phyloP scores from a whole-genome alignment of 257 asterid species.

The Craterostigma plantagineum region DNA sequence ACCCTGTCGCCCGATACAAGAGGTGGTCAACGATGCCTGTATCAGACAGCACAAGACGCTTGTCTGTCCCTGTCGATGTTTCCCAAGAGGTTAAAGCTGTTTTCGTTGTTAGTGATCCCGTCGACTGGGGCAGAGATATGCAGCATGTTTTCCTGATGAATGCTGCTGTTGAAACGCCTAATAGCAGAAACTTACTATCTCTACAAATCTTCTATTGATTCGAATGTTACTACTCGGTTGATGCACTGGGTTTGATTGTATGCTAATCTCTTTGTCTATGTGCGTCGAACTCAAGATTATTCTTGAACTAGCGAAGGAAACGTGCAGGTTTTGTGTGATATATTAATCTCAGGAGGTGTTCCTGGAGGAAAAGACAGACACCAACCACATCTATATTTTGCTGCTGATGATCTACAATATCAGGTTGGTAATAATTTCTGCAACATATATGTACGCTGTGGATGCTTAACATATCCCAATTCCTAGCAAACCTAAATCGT shows the following conservation, averaged over 20 bases:
- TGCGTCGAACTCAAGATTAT: no score
- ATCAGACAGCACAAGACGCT: slow-evolving; percentile 2
- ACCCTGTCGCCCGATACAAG: slow-evolving; percentile 63
- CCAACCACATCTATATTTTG: slow-evolving; percentile 79
- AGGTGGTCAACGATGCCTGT: slow-evolving; percentile 21
- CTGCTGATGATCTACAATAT: slow-evolving; percentile 79
- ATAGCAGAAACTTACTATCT: no score
- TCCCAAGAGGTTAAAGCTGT: slow-evolving; percentile 68
- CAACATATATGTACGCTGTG: neutral
- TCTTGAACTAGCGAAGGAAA: neutral
- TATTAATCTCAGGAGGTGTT: slow-evolving; percentile 82
- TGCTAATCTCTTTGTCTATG: neutral
- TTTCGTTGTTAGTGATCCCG: slow-evolving; percentile 80
- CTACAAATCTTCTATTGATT: neutral
- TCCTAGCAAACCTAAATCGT: neutral
- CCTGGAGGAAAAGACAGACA: slow-evolving; percentile 65
- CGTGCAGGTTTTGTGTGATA: slow-evolving; percentile 77
- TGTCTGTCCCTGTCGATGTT: slow-evolving; percentile 10
- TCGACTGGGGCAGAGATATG: slow-evolving; percentile 96
- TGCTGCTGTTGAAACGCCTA: neutral
- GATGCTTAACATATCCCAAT: neutral
- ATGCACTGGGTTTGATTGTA: no score
- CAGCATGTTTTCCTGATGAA: slow-evolving; percentile 24
- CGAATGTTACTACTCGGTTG: no score
- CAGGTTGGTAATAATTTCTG: slow-evolving; percentile 32